Base-by-base conservation (phyloP, 129 eudicot genomes). In the Silybum marianum region DNA sequence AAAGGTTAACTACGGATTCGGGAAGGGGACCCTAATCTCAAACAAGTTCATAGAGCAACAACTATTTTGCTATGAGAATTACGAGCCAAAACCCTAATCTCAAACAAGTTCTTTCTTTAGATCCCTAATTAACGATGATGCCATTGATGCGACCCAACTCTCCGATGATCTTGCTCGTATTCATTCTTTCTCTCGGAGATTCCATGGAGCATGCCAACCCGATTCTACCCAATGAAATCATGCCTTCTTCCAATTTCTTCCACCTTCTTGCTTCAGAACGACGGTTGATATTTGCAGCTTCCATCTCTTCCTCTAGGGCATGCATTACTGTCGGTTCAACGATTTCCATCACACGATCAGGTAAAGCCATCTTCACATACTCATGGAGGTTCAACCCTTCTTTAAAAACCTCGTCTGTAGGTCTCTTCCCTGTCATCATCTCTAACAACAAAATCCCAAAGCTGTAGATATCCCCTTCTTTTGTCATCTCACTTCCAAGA, bases 401-500 rank as follows among this genome's bases (percentile, higher is more conserved):
- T 58, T 84, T 19, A 71, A 84, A 84, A 34, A 51, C 39, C 7
- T 36, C 36, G 23, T 84, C 81, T 7, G 84, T 84, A 38, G 87
- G 87, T 69, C 84, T 46, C 62, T 69, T 79, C 40, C 78, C 84
- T 18, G 84, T 84, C 12, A 84, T 66, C 84, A 84, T 84, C 80
- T 79, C 84, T 67, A 84, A 73, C 69, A 84, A 24, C 13, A 84
- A 22, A 9, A 84, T 84, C 62, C 87, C 87, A 72, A 28, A 84
- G 21, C 86, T 83, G 75, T 84, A 84, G 2, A 78, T 74, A 24
- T 84, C 83, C 3, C 87, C 87, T 78, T 68, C 79, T 78, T 73
- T 84, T 32, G 87, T 78, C 87, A 84, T 72, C 76, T 84, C 87
- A 69, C 79, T 84, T 84, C 87, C 87, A 73, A 84, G 73, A 24